Conservation (phyloP, 1,284 basidiomycete species). For the Abortiporus biennis region DNA sequence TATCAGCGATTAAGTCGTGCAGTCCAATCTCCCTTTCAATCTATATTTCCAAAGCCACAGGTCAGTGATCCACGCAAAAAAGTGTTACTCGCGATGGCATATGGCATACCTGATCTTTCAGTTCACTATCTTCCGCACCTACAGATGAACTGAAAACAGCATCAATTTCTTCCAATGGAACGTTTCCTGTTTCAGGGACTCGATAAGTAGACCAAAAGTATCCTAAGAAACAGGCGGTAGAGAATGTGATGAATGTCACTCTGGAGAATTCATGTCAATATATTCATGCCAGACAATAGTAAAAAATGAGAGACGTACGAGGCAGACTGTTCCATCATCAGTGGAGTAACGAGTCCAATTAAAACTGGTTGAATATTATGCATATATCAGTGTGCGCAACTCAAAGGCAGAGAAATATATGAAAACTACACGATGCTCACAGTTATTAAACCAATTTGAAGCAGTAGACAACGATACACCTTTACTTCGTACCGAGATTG, state of each 20-base stretch:
- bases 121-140: conserved; percentile 43
- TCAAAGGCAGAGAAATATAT: conserved; percentile 10
- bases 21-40: conserved; percentile 4
- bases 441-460: conserved; percentile 81
- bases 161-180: conserved; percentile 76
- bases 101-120: conserved; percentile 41
- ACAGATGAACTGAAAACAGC: conserved; percentile 54
- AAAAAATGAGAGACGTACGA: conserved; percentile 34
- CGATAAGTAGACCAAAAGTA: conserved; percentile 63
- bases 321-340: conserved; percentile 57
- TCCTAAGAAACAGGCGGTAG: conserved; percentile 54
- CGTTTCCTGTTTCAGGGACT: conserved; percentile 73
- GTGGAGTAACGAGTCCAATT: conserved; percentile 75
- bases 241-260: conserved; percentile 64
- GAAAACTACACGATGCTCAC: conserved; percentile 31
- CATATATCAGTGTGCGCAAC: conserved; percentile 12
- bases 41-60: not conserved
- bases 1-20: not conserved
- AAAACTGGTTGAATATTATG: conserved; percentile 44
- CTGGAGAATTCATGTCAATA: conserved; percentile 24
- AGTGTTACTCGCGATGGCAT: not conserved
- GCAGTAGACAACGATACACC: conserved; percentile 83
- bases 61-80: not conserved
- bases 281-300: not conserved
- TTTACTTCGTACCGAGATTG: conserved; percentile 78